These are phyloP conservation scores for Puccinia polysora DNA, from an alignment of 1,284 basidiomycete genomes.

Conservation along the genomic window DNA sequence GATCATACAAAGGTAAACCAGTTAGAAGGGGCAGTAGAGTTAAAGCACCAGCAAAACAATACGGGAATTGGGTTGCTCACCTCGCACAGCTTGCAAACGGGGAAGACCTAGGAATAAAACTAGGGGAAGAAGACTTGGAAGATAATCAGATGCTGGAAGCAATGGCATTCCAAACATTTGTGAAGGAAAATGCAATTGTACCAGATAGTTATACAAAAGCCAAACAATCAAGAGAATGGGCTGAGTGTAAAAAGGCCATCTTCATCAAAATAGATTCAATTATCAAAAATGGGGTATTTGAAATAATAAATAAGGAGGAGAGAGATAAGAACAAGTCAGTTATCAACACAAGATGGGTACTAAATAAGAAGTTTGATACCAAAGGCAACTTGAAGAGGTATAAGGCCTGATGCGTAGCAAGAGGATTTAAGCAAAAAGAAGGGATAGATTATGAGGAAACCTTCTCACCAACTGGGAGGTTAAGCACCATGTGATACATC, in stretches of 20 bases:
- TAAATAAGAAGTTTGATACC: slow-evolving; percentile 9
- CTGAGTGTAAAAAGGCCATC: not conserved
- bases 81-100: not conserved
- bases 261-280: slow-evolving; percentile 9
- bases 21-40: not conserved
- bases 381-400: not conserved
- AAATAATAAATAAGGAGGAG: not conserved
- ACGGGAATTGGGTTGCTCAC: not conserved
- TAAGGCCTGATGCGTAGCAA: slow-evolving; percentile 6
- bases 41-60: not conserved
- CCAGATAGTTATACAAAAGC: not conserved
- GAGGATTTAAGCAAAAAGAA: slow-evolving; percentile 17
- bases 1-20: not conserved
- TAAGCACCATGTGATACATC: not conserved
- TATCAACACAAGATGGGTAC: slow-evolving; percentile 7
- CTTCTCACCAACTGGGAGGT: slow-evolving; percentile 1
- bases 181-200: not conserved
- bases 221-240: not conserved
- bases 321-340: not conserved
- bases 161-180: not conserved
- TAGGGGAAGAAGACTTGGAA: not conserved
- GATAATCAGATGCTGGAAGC: not conserved
- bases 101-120: not conserved
- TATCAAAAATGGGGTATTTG: not conserved
- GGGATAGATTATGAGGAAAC: slow-evolving; percentile 7